phyloP scores from a whole-genome alignment of 192 early-diverging fungal species.

The Umbelopsis sp. region DNA sequence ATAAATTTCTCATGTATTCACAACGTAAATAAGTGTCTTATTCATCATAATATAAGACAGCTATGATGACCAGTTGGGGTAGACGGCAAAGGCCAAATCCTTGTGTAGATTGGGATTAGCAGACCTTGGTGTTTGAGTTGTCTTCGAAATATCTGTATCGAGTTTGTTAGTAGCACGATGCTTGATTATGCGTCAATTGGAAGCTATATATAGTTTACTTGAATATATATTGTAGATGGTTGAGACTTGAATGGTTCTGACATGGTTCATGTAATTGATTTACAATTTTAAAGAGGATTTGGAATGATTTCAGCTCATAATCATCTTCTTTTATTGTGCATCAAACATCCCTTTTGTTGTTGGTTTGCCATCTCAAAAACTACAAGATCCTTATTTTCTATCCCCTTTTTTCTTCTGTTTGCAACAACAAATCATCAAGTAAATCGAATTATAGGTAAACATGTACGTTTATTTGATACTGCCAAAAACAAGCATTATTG shows the following conservation, averaged over 20 bases:
- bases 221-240: no score
- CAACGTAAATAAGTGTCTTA: not conserved
- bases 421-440: not conserved
- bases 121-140: not conserved
- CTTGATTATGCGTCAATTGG: no score
- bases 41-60: not conserved
- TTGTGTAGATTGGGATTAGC: not conserved
- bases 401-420: not conserved
- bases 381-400: not conserved
- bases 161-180: no score
- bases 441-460: not conserved
- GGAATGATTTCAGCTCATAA: no score
- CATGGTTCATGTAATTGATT: no score
- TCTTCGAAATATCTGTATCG: not conserved
- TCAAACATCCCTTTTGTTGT: no score
- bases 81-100: not conserved
- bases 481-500: not conserved
- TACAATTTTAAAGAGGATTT: no score
- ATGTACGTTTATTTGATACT: constrained; percentile 11
- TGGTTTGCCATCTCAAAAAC: no score
- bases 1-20: no score
- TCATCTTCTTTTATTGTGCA: no score
- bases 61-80: not conserved
- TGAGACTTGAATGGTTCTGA: no score
- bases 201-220: no score